Conservation (phyloP, 73 alveolate species). For the Durusdinium trenchii region DNA sequence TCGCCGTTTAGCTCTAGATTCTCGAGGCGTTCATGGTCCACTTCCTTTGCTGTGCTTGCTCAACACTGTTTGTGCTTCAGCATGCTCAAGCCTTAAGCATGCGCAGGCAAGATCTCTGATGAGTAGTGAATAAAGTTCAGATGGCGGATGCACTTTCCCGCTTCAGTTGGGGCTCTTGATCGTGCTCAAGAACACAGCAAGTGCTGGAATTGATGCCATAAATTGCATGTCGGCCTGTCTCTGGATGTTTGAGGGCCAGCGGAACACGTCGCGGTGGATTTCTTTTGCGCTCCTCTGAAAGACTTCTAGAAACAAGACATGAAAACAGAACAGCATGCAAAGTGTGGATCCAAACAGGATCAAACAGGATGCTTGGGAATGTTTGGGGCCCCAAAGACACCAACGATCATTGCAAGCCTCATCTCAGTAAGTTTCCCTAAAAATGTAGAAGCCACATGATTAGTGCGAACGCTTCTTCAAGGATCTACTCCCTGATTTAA, state of each 20-base stretch:
- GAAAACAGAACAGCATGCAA: too few species aligned
- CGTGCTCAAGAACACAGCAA: constrained; percentile 32
- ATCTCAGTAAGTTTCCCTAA: too few species aligned
- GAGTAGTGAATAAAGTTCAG: not conserved
- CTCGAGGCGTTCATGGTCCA: not conserved
- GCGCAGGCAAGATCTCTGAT: not conserved
- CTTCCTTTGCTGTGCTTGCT: constrained; percentile 10
- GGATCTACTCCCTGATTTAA: too few species aligned
- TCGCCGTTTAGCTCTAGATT: constrained; percentile 33
- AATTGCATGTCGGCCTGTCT: constrained; percentile 27
- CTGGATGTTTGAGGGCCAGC: constrained; percentile 51
- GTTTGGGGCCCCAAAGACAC: too few species aligned
- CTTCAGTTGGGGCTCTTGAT: not conserved
- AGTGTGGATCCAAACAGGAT: too few species aligned
- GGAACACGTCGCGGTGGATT: constrained; percentile 86
- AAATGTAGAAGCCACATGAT: too few species aligned
- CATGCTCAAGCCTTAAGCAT: not conserved
- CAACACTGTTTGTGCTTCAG: not conserved
- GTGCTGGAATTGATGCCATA: constrained; percentile 92
- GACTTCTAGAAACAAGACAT: too few species aligned
- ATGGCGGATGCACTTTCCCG: not conserved
- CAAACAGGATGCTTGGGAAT: too few species aligned
- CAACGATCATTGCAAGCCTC: too few species aligned
- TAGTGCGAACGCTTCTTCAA: too few species aligned
- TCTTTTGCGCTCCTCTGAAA: not conserved